Evolutionary conservation across 164 flowering plant genomes (phyloP).

Genomic region (Aristolochia fimbriata): DNA sequence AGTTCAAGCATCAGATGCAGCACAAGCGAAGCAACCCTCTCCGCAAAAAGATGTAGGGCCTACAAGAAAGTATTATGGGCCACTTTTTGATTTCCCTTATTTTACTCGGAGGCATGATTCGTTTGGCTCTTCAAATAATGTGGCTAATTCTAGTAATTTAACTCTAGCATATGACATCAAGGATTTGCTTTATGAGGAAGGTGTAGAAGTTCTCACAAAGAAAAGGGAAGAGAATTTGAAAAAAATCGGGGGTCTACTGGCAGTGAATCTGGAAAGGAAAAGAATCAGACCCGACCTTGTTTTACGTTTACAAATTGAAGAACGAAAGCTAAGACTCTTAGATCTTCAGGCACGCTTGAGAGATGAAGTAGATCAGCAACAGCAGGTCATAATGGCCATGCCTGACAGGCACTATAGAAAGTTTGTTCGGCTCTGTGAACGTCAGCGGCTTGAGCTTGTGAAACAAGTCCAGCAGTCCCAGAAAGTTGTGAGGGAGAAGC

Average conservation of each 20-base stretch:
- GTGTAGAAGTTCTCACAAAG: slow-evolving; percentile 57
- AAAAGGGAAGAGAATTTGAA: slow-evolving; percentile 69
- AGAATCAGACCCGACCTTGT: slow-evolving; percentile 95
- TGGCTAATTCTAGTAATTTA: slow-evolving; percentile 50
- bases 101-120: slow-evolving; percentile 88
- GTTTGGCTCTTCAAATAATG: slow-evolving; percentile 42
- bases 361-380: slow-evolving; percentile 91
- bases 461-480: slow-evolving; percentile 86
- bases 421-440: slow-evolving; percentile 89
- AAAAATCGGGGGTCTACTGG: slow-evolving; percentile 70
- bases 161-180: slow-evolving; percentile 73
- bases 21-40: slow-evolving; percentile 49
- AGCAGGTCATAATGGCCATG: slow-evolving; percentile 97
- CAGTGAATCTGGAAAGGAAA: slow-evolving; percentile 87
- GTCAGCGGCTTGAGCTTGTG: slow-evolving; percentile 75
- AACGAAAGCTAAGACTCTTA: slow-evolving; percentile 68
- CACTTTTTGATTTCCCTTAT: slow-evolving; percentile 88
- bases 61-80: slow-evolving; percentile 86
- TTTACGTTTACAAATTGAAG: slow-evolving; percentile 81
- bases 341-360: slow-evolving; percentile 81
- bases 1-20: slow-evolving; percentile 33
- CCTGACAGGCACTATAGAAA: slow-evolving; percentile 91
- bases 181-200: slow-evolving; percentile 80
- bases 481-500: slow-evolving; percentile 83
- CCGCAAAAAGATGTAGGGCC: slow-evolving; percentile 63